Conservation (phyloP, 345 rosid genomes). For the Citrus mangshanensis region DNA sequence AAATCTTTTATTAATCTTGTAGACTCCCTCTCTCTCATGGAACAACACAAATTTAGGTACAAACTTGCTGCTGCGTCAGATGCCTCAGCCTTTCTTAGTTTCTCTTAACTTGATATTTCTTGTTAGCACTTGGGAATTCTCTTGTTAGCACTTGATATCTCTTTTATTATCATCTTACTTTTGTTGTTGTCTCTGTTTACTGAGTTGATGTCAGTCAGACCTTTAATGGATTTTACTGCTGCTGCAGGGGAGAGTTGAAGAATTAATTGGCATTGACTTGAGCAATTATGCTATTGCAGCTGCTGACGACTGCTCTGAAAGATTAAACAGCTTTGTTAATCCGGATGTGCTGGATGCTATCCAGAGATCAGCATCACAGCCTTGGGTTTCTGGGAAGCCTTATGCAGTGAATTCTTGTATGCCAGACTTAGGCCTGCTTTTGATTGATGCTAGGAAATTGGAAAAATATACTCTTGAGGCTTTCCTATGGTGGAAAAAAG, state of each 20-base stretch:
- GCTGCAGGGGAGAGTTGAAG: conserved; percentile 40
- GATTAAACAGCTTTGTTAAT: conserved; percentile 23
- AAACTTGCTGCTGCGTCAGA: not conserved
- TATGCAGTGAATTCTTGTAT: conserved; percentile 34
- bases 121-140: not conserved
- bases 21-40: not conserved
- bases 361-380: conserved; percentile 38
- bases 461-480: conserved; percentile 22
- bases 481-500: conserved; percentile 41
- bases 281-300: conserved; percentile 28
- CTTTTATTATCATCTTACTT: not conserved
- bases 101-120: not conserved
- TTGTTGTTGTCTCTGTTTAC: not conserved
- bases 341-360: conserved; percentile 36
- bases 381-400: conserved; percentile 38
- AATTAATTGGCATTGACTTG: conserved; percentile 30
- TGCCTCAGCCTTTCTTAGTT: not conserved
- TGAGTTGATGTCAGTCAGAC: not conserved
- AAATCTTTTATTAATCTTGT: not conserved
- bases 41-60: not conserved
- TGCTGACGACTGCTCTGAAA: conserved; percentile 39
- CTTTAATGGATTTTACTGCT: not conserved
- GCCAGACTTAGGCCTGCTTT: conserved; percentile 30
- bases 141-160: not conserved
- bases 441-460: conserved; percentile 32